Evolutionary conservation across 345 rosid genomes (phyloP).

Genomic region (Rhizophora mangle): DNA sequence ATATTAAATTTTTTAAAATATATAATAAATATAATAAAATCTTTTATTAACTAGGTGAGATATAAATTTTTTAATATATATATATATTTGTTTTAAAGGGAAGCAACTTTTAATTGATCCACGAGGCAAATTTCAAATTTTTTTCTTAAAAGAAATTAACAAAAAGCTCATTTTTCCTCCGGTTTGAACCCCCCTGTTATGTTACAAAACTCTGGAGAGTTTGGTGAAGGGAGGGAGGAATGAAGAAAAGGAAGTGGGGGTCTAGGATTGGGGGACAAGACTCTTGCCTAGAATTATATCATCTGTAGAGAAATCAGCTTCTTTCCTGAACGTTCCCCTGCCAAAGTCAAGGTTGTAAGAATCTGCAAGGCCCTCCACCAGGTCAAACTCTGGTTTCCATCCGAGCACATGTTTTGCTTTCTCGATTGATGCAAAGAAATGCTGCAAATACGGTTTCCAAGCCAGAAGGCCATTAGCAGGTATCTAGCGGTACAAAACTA

Average conservation of each 20-base stretch:
- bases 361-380: slow-evolving; percentile 91
- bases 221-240: not conserved
- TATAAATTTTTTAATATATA: too few relatives aligned
- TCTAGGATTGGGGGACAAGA: slow-evolving; percentile 61
- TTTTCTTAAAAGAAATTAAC: too few relatives aligned
- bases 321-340: slow-evolving; percentile 82
- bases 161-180: too few relatives aligned
- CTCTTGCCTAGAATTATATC: slow-evolving; percentile 81
- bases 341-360: slow-evolving; percentile 92
- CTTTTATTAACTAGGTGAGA: too few relatives aligned
- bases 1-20: too few relatives aligned
- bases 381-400: slow-evolving; percentile 69
- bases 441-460: slow-evolving; percentile 46
- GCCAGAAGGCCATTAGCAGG: too few relatives aligned
- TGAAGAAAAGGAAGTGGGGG: not conserved
- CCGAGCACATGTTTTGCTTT: slow-evolving; percentile 88
- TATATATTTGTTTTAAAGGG: too few relatives aligned
- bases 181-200: too few relatives aligned
- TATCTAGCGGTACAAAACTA: too few relatives aligned
- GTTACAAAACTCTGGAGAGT: not conserved
- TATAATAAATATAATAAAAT: too few relatives aligned
- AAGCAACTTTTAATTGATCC: too few relatives aligned
- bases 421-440: slow-evolving; percentile 89
- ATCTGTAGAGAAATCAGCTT: slow-evolving; percentile 86
- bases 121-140: too few relatives aligned